A percentile compares a stretch with the other conserved stretches of the same genome.
These are phyloP conservation scores for Ganoderma lingzhi DNA, from an alignment of 1,284 basidiomycete genomes.

Conservation along the genomic window DNA sequence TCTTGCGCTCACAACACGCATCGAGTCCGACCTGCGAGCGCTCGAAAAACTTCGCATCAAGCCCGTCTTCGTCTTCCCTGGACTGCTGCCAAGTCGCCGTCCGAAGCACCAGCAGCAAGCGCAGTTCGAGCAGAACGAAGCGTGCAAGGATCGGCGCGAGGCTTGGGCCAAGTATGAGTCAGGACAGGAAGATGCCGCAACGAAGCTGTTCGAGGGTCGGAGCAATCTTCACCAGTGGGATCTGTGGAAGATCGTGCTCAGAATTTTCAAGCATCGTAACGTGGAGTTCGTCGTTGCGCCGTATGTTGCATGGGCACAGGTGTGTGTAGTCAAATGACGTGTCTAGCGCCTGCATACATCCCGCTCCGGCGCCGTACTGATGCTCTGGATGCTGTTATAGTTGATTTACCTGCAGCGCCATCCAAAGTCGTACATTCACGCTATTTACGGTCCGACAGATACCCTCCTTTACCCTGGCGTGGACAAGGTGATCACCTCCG, in stretches of 20 bases:
- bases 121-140: conserved; percentile 71
- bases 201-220: conserved; percentile 81
- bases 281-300: conserved; percentile 98
- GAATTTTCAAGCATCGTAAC: conserved; percentile 94
- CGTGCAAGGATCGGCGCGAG: conserved; percentile 77
- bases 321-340: conserved; percentile 48
- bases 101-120: conserved; percentile 63
- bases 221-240: conserved; percentile 82
- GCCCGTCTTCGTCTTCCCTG: conserved; percentile 97
- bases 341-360: conserved; percentile 27
- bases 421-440: conserved; percentile 93
- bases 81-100: conserved; percentile 77
- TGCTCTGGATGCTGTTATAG: conserved; percentile 48
- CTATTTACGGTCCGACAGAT: conserved; percentile 93
- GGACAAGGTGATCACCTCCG: conserved; percentile 90
- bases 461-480: conserved; percentile 90
- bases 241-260: conserved; percentile 90
- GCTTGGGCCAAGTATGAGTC: conserved; percentile 93
- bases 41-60: conserved; percentile 95
- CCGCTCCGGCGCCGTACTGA: conserved; percentile 16
- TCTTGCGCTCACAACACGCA: conserved; percentile 83
- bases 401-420: conserved; percentile 95
- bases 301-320: conserved; percentile 94
- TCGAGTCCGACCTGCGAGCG: conserved; percentile 90
- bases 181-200: conserved; percentile 88